Conservation (phyloP, 805 yeast species). For the Lachancea sp. region DNA sequence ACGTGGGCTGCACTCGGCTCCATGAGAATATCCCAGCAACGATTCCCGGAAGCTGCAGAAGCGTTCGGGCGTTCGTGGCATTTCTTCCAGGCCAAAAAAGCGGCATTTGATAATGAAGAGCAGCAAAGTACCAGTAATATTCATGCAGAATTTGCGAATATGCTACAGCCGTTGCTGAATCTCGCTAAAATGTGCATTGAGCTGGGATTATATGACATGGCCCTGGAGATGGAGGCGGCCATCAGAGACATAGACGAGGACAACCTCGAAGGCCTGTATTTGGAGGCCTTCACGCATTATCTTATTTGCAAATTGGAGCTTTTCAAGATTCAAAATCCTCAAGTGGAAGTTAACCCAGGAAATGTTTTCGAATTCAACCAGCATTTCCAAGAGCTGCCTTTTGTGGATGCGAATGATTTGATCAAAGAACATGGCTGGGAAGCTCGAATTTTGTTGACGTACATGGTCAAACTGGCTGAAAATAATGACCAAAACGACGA, state of each 20-base stretch:
- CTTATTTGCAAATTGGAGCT: slow-evolving; percentile 37
- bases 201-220: slow-evolving; percentile 61
- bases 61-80: slow-evolving; percentile 71
- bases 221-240: slow-evolving; percentile 55
- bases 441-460: slow-evolving; percentile 35
- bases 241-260: slow-evolving; percentile 79
- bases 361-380: slow-evolving; percentile 31
- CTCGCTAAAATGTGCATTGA: slow-evolving; percentile 74
- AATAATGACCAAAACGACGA: slow-evolving; percentile 37
- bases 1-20: slow-evolving; percentile 78
- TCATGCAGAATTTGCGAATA: slow-evolving; percentile 49
- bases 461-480: slow-evolving; percentile 40
- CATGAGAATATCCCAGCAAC: slow-evolving; percentile 81
- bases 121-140: slow-evolving; percentile 28
- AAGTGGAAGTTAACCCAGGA: slow-evolving; percentile 20
- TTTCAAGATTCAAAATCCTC: slow-evolving; percentile 21
- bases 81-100: slow-evolving; percentile 49
- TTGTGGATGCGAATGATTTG: slow-evolving; percentile 34
- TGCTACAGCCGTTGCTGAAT: slow-evolving; percentile 67
- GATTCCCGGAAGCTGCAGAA: slow-evolving; percentile 60
- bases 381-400: slow-evolving; percentile 32
- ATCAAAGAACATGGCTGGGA: slow-evolving; percentile 26
- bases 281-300: slow-evolving; percentile 72
- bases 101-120: slow-evolving; percentile 39
- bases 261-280: slow-evolving; percentile 71